phyloP scores from a whole-genome alignment of 176 grass and related monocot species.

The Oryza longistaminata region DNA sequence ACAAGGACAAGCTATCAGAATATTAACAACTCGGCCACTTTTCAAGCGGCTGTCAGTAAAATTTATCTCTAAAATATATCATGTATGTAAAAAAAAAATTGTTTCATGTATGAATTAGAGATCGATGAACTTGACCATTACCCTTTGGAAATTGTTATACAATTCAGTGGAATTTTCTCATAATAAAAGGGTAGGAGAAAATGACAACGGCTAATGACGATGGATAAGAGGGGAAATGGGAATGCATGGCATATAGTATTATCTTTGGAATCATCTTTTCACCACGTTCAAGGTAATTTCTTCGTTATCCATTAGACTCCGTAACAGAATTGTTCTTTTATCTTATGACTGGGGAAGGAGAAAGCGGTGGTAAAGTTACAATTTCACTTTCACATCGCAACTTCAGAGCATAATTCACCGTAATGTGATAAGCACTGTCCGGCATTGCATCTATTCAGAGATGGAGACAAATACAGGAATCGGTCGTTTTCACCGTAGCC shows the following conservation, averaged over 20 bases:
- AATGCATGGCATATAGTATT: neutral
- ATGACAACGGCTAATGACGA: neutral
- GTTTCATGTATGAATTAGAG: neutral
- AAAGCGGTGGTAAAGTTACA: neutral
- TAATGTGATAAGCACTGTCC: neutral
- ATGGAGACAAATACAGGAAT: neutral
- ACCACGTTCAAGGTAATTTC: constrained; percentile 19
- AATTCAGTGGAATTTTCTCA: too few relatives aligned
- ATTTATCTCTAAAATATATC: neutral
- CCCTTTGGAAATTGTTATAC: neutral
- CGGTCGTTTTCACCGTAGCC: neutral
- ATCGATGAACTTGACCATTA: neutral
- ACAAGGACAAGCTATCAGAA: neutral
- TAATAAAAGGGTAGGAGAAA: neutral
- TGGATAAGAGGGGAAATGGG: neutral
- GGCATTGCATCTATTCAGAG: neutral
- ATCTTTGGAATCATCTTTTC: neutral
- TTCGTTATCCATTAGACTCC: neutral
- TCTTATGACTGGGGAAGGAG: neutral
- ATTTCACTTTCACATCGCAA: neutral
- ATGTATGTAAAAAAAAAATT: neutral
- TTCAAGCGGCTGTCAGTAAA: neutral
- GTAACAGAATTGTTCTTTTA: neutral
- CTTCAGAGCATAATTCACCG: neutral
- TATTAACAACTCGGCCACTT: neutral